These are phyloP conservation scores for Sechiopsis laciniata DNA, from an alignment of 306 rosid genomes.

Conservation along the genomic window DNA sequence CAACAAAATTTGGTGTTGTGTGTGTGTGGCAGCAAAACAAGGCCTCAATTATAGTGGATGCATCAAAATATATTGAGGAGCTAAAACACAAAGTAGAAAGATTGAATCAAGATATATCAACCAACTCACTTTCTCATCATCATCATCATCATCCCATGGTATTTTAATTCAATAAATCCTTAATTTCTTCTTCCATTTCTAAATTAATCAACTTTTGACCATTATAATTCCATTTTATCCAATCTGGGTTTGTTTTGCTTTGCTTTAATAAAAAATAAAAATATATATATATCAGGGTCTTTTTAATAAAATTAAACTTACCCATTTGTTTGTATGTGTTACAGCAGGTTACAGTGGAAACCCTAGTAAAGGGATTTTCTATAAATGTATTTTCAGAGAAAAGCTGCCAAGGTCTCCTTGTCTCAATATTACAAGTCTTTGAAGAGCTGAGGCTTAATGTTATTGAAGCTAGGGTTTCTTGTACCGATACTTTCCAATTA, in stretches of 20 bases:
- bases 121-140: not conserved
- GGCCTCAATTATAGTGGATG: constrained; percentile 76
- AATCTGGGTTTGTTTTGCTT: not conserved
- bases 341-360: constrained; percentile 77
- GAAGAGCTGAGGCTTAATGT: constrained; percentile 83
- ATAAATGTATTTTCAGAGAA: constrained; percentile 61
- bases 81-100: constrained; percentile 75
- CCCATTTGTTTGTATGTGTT: constrained; percentile 25
- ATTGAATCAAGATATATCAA: constrained; percentile 59
- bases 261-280: too few relatives aligned
- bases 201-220: not conserved
- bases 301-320: too few relatives aligned
- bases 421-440: constrained; percentile 68
- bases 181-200: not conserved
- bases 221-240: not conserved
- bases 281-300: too few relatives aligned
- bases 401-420: constrained; percentile 79
- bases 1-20: constrained; percentile 3
- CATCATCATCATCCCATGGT: constrained; percentile 49
- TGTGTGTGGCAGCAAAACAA: constrained; percentile 48
- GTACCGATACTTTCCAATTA: constrained; percentile 67
- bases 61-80: constrained; percentile 80
- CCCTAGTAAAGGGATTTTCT: constrained; percentile 74
- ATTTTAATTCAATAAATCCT: not conserved
- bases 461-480: constrained; percentile 98